Conservation (phyloP, 2,329 filamentous ascomycete genomes). For the Magnaporthiopsis rhizophila region DNA sequence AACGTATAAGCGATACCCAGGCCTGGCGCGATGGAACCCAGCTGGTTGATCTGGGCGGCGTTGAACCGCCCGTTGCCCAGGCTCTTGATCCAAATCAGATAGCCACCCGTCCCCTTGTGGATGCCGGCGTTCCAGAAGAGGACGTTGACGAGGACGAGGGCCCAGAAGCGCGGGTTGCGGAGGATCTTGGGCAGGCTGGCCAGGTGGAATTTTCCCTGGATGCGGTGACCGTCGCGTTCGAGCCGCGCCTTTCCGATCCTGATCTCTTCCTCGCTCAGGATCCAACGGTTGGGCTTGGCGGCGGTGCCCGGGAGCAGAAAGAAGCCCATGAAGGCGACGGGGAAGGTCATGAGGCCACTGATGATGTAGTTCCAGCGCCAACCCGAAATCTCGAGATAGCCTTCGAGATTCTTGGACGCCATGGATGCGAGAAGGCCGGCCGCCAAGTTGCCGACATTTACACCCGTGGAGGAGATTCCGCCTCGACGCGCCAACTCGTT, state of each 20-base stretch:
- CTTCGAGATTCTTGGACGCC: conserved; percentile 9
- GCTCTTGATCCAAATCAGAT: conserved; percentile 12
- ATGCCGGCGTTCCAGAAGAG: conserved; percentile 11
- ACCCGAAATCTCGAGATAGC: conserved; percentile 6
- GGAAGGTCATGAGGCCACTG: conserved; percentile 42
- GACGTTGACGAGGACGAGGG: conserved; percentile 13
- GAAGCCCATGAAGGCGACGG: conserved; percentile 39
- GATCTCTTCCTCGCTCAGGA: conserved; percentile 23
- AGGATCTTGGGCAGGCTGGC: conserved; percentile 6
- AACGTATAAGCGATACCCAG: conserved; percentile 11
- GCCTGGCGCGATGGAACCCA: conserved; percentile 10
- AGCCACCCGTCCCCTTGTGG: conserved; percentile 8
- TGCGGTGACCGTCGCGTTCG: conserved; percentile 8
- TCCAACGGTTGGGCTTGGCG: conserved; percentile 24
- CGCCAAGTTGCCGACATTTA: background rate
- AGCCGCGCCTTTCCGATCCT: conserved; percentile 23
- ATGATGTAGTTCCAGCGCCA: conserved; percentile 14
- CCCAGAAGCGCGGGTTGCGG: conserved; percentile 12
- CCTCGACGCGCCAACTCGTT: background rate
- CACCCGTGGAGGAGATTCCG: background rate
- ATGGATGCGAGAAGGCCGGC: background rate
- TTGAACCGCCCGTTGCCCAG: conserved; percentile 6
- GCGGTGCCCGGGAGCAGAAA: conserved; percentile 31
- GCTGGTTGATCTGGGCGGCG: conserved; percentile 12
- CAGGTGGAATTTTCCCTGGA: conserved; percentile 8